These are phyloP conservation scores for Backusella luteola DNA, from an alignment of 192 early-diverging fungal genomes.

Conservation along the genomic window DNA sequence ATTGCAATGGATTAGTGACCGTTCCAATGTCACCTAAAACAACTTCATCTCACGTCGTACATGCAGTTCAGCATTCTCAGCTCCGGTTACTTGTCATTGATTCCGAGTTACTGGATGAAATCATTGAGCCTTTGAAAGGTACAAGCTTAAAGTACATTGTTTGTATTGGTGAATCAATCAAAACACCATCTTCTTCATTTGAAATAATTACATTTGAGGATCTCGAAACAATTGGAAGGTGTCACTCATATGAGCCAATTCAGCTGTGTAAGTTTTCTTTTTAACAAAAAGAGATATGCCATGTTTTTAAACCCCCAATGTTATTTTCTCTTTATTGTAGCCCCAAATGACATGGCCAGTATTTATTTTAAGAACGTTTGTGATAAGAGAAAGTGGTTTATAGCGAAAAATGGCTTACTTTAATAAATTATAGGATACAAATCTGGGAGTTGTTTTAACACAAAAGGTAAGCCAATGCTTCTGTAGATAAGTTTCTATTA, in stretches of 20 bases:
- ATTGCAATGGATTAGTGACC: constrained; percentile 19
- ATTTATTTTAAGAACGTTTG: constrained; percentile 21
- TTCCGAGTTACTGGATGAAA: background rate
- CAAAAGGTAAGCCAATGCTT: constrained; percentile 28
- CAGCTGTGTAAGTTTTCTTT: background rate
- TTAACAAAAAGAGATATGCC: background rate
- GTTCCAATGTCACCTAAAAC: constrained; percentile 23
- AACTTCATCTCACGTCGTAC: constrained; percentile 15
- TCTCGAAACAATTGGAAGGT: constrained; percentile 6
- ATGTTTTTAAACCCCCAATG: background rate
- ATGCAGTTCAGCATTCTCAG: constrained; percentile 8
- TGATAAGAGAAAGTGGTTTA: background rate
- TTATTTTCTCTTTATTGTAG: background rate
- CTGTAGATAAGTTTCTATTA: background rate
- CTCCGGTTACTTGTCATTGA: constrained; percentile 8
- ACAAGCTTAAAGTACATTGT: constrained; percentile 25
- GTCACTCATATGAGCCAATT: constrained; percentile 5
- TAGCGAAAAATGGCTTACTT: background rate
- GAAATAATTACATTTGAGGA: constrained; percentile 20
- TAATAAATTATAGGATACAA: background rate
- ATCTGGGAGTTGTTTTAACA: constrained; percentile 29
- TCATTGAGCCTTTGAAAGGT: constrained; percentile 9
- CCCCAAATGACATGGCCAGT: constrained; percentile 28
- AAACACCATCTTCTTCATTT: constrained; percentile 4
- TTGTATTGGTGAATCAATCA: constrained; percentile 10